phyloP scores from a whole-genome alignment of 306 rosid genomes.

The Trifolium pratense region DNA sequence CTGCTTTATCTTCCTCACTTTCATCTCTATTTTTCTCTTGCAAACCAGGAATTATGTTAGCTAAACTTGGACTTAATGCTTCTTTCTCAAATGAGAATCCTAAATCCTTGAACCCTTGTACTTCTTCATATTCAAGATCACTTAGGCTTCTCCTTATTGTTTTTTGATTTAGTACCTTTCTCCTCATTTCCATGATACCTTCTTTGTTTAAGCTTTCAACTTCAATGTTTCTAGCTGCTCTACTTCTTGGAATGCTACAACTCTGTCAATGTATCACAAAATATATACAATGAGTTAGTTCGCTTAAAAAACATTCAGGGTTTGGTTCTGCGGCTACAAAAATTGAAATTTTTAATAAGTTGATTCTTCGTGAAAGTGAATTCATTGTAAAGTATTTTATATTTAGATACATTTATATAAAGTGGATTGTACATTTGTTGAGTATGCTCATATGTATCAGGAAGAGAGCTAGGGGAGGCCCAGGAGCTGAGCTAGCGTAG shows the following conservation, averaged over 20 bases:
- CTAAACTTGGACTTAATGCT: slow-evolving; percentile 59
- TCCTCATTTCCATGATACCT: slow-evolving; percentile 58
- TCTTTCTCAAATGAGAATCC: slow-evolving; percentile 88
- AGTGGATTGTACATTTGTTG: no score
- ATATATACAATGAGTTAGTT: slow-evolving; percentile 2
- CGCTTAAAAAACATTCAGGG: no score
- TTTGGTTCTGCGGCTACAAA: no score
- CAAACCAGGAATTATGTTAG: slow-evolving; percentile 83
- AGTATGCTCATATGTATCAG: no score
- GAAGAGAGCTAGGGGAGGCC: no score
- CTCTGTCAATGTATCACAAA: slow-evolving; percentile 42
- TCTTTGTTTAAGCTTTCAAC: slow-evolving; percentile 46
- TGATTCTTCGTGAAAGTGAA: no score
- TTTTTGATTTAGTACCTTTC: slow-evolving; percentile 45
- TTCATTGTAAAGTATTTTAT: no score
- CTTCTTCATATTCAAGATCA: slow-evolving; percentile 81
- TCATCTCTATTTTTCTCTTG: slow-evolving; percentile 64
- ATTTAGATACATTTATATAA: no score
- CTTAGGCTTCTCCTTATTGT: slow-evolving; percentile 67
- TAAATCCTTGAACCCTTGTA: slow-evolving; percentile 91
- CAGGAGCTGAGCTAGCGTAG: no score
- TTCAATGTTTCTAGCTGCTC: slow-evolving; percentile 44
- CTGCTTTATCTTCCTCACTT: slow-evolving; percentile 47
- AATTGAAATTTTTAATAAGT: no score
- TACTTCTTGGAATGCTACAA: slow-evolving; percentile 57